Evolutionary conservation across 768 basidiomycete species (phyloP).

Genomic region (Baorangia bicolor): DNA sequence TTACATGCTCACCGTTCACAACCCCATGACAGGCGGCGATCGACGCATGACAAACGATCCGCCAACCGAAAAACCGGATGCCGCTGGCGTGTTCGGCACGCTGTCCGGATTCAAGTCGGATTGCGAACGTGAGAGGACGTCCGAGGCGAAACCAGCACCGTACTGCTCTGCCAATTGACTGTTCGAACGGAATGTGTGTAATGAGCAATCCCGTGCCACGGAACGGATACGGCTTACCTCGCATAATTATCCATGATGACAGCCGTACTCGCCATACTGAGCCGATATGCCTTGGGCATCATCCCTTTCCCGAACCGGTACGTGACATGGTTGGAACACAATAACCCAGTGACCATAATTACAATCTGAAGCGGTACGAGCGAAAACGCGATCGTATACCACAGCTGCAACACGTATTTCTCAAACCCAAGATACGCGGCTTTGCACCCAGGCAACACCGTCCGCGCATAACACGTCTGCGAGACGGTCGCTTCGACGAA

Average conservation of each 20-base stretch:
- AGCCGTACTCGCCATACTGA: slow-evolving; percentile 72
- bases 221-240: slow-evolving; percentile 43
- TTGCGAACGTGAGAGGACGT: slow-evolving; percentile 56
- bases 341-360: slow-evolving; percentile 59
- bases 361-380: slow-evolving; percentile 67
- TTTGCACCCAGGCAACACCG: slow-evolving; percentile 74
- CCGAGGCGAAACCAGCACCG: slow-evolving; percentile 60
- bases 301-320: slow-evolving; percentile 87
- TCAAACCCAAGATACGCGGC: slow-evolving; percentile 58
- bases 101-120: slow-evolving; percentile 42
- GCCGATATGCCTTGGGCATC: slow-evolving; percentile 81
- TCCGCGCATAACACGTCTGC: slow-evolving; percentile 72
- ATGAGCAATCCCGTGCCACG: background rate
- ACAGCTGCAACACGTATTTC: slow-evolving; percentile 50
- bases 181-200: background rate
- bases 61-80: slow-evolving; percentile 1
- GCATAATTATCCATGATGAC: slow-evolving; percentile 86
- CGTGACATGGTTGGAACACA: slow-evolving; percentile 83
- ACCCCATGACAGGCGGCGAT: background rate
- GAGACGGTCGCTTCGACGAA: slow-evolving; percentile 78
- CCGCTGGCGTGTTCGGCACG: slow-evolving; percentile 27
- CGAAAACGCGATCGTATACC: slow-evolving; percentile 66
- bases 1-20: background rate
- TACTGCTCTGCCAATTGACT: slow-evolving; percentile 78
- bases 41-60: background rate